Evolutionary conservation across 2,329 filamentous ascomycete species (phyloP), one percentile per base, ranked within the genome.

Genomic region (Monosporascus sp.): DNA sequence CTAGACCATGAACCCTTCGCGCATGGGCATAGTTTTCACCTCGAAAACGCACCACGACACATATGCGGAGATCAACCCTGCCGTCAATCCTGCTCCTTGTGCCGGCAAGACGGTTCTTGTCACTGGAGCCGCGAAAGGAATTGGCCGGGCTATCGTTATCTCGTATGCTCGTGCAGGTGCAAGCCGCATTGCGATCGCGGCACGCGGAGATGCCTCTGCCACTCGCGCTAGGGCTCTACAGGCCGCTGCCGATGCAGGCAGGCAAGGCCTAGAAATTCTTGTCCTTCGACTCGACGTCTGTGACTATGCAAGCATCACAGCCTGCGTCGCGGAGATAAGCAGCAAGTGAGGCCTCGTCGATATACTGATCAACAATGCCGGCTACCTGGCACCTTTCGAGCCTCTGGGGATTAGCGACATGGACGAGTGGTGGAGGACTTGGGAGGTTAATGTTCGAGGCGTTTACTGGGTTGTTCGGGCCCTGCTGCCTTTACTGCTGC

Each of bases 141-240:
- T 84, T 37, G 82, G 83, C 6, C 70, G 70, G 3, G 73, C 75
- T 16, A 79, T 76, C 3, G 81, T 80, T 1, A 61, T 79, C n/a
- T 76, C 78, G 9, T 86, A 77, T 59, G 82, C 81, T 20, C 69
- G 69, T 58, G 80, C 81, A 5, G 78, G 78, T 5, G 77, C 75
- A 31, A 72, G 75, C 0, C 64, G 68, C 27, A 80, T 87, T 52
- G 77, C 76, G 17, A 69, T 86, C 20, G 75, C 70, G 7, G 81
- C 80, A 1, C 77, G 83, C 22, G 79, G 76, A 3, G 60, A 68
- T n/a, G 68, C 80, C 5, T 60, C 68, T 5, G 65, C 69, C 0
- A 63, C 77, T 0, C 53, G 58, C 61, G 54, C 60, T 2, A 65
- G 62, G 6, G 72, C 77, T 3, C 65, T 67, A 9, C 58, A 65